phyloP scores from a whole-genome alignment of 352 stramenopile species.

The Phytophthora pluvialis region DNA sequence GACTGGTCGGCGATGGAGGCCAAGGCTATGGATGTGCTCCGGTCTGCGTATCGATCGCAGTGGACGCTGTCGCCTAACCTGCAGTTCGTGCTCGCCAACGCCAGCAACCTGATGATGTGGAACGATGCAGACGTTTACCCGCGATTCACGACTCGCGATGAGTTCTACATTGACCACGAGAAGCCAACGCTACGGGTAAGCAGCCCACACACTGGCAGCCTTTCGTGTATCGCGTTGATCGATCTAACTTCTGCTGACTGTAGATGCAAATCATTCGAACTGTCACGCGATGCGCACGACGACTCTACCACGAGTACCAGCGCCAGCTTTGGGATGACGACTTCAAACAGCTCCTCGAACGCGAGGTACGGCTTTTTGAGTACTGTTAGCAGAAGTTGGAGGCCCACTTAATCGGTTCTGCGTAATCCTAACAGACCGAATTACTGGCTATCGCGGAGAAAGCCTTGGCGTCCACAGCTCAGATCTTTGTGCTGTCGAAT shows the following conservation, averaged over 20 bases:
- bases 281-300: slow-evolving; percentile 61
- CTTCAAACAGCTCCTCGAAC: slow-evolving; percentile 48
- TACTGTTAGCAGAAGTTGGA: neutral
- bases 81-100: slow-evolving; percentile 61
- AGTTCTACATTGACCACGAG: slow-evolving; percentile 68
- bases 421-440: slow-evolving; percentile 24
- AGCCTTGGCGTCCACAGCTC: slow-evolving; percentile 53
- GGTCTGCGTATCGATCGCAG: slow-evolving; percentile 71
- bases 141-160: slow-evolving; percentile 54
- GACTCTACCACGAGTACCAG: slow-evolving; percentile 83
- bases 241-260: neutral
- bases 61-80: slow-evolving; percentile 61
- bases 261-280: slow-evolving; percentile 83
- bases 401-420: neutral
- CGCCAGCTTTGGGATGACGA: slow-evolving; percentile 77
- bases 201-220: neutral
- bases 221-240: too few relatives aligned
- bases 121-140: slow-evolving; percentile 79
- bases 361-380: slow-evolving; percentile 33
- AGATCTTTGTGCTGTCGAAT: slow-evolving; percentile 46
- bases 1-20: slow-evolving; percentile 58
- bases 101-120: slow-evolving; percentile 87
- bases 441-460: slow-evolving; percentile 49
- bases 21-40: slow-evolving; percentile 55
- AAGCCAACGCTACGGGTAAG: slow-evolving; percentile 60